Evolutionary conservation across 2,329 filamentous ascomycete genomes (phyloP), one percentile per base, ranked within the genome.

Genomic region (Fusarium compactum): DNA sequence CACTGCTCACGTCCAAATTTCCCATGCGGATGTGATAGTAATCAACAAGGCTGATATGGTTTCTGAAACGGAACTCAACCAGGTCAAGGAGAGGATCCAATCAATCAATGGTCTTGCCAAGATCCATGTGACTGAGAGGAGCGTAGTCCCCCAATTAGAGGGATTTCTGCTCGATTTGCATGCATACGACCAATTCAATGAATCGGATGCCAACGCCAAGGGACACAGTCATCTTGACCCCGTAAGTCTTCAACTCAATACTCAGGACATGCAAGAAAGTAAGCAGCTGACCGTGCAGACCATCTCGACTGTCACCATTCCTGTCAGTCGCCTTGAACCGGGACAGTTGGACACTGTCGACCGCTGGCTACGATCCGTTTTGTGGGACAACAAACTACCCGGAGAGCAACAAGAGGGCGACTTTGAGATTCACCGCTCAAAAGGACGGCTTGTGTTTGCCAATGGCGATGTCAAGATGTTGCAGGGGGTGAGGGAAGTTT

Each of bases 41-140:
- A 89, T 99, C 73, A 99, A 99, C 82, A 99, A 99, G 80, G 86
- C 91, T 5, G 96, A 99, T 77, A 85, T 98, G 6, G 94, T 98
- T 6, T 88, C 86, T 8, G 78, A 86, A 2, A 82, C 87, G 9
- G 90, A 97, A 74, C 85, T 98, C 2, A 81, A 88, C n/a, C 80
- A 78, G 0, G 92, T 98, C 10, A 86, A 85, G 67, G 85, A 87
- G 18, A 88, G 96, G 47, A 90, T 98, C 56, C 83, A 86, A 58
- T 91, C 93, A 8, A 98, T 99, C 79, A 99, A 99, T 78, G 92
- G 92, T 1, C 85, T 98, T 3, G 96, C 96, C 3, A 94, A 90
- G 74, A 87, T 98, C 46, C 90, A 96, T 73, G 84, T 93, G 20
- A 98, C 96, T 3, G 87, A 91, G 56, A 91, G 92, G 76, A 94